These are phyloP conservation scores for Dissoconium aciculare DNA, from an alignment of 2,329 filamentous ascomycete genomes.

Conservation along the genomic window DNA sequence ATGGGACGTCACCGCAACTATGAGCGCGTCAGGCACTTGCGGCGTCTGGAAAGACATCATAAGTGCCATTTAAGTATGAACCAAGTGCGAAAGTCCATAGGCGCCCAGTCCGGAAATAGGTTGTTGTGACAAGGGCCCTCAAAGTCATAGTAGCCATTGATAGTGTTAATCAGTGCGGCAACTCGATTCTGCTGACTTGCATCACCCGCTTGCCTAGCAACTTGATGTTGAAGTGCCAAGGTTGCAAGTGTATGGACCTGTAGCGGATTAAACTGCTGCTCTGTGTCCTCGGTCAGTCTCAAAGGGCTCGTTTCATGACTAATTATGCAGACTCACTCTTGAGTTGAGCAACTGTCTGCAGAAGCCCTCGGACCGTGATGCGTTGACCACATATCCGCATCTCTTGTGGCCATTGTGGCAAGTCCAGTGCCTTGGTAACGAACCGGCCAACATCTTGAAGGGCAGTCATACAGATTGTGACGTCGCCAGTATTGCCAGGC, in stretches of 20 bases:
- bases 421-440: conserved; percentile 52
- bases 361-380: conserved; percentile 45
- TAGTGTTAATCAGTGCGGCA: conserved; percentile 51
- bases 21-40: no score
- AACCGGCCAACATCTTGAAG: conserved; percentile 56
- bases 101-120: conserved; percentile 25
- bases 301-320: no score
- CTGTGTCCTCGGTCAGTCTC: no score
- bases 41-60: no score
- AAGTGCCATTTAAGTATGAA: conserved; percentile 21
- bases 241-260: conserved; percentile 37
- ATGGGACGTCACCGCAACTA: no score
- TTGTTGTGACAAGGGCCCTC: conserved; percentile 44
- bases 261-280: no score
- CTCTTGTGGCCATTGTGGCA: conserved; percentile 52
- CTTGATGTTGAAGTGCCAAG: conserved; percentile 34
- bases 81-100: conserved; percentile 27
- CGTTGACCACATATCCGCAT: conserved; percentile 55
- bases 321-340: no score
- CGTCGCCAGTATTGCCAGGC: conserved; percentile 29
- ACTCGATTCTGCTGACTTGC: no score
- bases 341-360: no score
- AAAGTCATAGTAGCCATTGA: conserved; percentile 54
- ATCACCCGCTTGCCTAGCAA: no score
- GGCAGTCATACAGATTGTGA: conserved; percentile 52